Base-by-base conservation (phyloP, 495 filamentous ascomycete species). In the Penicillium turbatum region DNA sequence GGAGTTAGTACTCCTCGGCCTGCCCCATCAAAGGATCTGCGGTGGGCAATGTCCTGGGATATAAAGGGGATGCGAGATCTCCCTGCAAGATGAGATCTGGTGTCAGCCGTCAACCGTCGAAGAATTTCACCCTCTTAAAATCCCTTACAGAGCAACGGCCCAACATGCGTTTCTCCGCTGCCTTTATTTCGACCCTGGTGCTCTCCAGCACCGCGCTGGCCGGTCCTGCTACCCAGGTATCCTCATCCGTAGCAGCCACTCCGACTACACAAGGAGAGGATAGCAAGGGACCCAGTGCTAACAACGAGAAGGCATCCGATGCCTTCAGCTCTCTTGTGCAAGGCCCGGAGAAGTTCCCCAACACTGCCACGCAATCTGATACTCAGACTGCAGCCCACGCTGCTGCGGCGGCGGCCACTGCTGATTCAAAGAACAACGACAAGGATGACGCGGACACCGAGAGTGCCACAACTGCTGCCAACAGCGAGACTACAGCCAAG, bases 101-200 rank as follows among this genome's bases (percentile, higher is more conserved):
- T 26, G 15, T 48, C 32, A 34, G 41, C 36, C 10, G 15, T 43
- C 45, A 49, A 46, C 26, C 12, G 15, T 47, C 34, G 32, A 27
- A n/a, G 19, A 45, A 31, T 19, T n/a, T n/a, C n/a, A n/a, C 34
- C 7, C 30, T n/a, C 15, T 51, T 60, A 56, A 26, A 47, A 8
- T 45, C 62, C 51, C 50, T 47, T 58, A 48, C 43, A 52, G 46
- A 40, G 37, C 39, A 51, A 50, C 54, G 32, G 47, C 9, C 27
- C 55, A 65, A 51, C 17, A 71, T 71, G 65, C 68, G 65, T 60
- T 67, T 71, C 55, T 65, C 65, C 24, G 51, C 65, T 27, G 51
- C 48, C 3, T 53, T 67, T 19, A 15, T 71, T 41, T 74, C 57
- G 46, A 65, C 63, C 32, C 54, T 68, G 32, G 51, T 68, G 55